Base-by-base conservation (phyloP, 805 yeast species). In the Lipomyces anomalus region DNA sequence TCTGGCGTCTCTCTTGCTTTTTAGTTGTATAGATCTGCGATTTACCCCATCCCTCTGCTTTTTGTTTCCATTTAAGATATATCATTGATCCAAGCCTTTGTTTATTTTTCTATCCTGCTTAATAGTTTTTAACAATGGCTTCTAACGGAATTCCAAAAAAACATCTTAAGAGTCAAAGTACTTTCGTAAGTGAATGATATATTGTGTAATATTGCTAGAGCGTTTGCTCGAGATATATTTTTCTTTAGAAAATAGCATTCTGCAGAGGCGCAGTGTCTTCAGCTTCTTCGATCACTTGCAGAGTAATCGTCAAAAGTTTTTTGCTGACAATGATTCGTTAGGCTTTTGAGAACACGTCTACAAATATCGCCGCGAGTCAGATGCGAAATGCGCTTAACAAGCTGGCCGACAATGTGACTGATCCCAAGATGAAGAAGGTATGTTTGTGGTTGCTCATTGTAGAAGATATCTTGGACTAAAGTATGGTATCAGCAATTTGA, bases 371-470 rank as follows among this genome's bases (percentile, higher is more conserved):
- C 23, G 97, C 97, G 4, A 83, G 95, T 53, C 97, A 87, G 68
- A 92, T 90, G 97, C 82, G 97, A 64, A 90, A 92, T 66, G 90
- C 95, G 1, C 77, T 92, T 68, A 90, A 90, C 76, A 78, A 76
- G 66, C 72, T 90, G 64, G 82, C 89, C 40, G 97, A 90, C 67
- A 74, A 88, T n/a, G 84, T 85, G 44, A 66, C 69, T 18, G 83
- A 67, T 49, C 60, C 62, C 44, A 57, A 50, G 45, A 53, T 53
- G 44, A 66, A 65, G 58, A 56, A 56, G 55, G 57, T 50, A 30
- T 13, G 26, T 33, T 13, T 17, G 16, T 9, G 20, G 13, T 22
- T 3, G 13, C n/a, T 35, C 17, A 22, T 16, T n/a, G 17, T 16
- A 2, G 40, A 16, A 7, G 37, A 9, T 13, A 34, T 16, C 23